Evolutionary conservation across 2,329 filamentous ascomycete species (phyloP), one percentile per base, ranked within the genome.

Genomic region (Elsinoe australis): DNA sequence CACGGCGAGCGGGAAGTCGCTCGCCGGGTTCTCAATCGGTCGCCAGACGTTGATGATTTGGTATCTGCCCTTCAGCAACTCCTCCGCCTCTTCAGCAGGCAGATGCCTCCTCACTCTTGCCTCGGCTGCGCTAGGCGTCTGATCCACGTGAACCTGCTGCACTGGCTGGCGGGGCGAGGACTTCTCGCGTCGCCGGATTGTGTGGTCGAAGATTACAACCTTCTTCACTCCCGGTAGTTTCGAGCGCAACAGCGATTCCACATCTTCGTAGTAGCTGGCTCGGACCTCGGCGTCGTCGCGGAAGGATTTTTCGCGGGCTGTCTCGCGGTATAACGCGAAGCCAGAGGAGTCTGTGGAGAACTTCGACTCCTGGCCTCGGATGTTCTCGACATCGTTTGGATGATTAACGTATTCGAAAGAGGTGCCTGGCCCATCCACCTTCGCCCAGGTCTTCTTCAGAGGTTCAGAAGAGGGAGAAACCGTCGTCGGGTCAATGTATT

Each of bases 21-120:
- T 78, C 5, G 85, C 74, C 2, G 82, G 78, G 28, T 70, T 68
- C 22, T 73, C 71, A 54, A 85, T 82, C 0, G 82, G 81, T 29
- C 82, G 71, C 82, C 82, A 85, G 12, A 85, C 80, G 53, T 85
- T 85, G 61, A 85, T 78, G 57, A 84, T 77, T 58, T 83, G 79
- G 58, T 76, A 82, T 4, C 82, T 71, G 5, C 72, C 71, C 49
- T 71, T 69, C 2, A 83, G 55, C 7, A 83, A 64, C 47, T 71
- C 68, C 21, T 80, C 76, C 0, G 72, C 76, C 55, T 81, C 78
- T 1, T 70, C 69, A 2, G 61, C 63, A 0, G 74, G 68, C 0
- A 83, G 54, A 55, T 86, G 82, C 1, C 79, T 69, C 1, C 77
- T 70, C 10, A 85, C 80, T 9, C 83, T 74, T 1, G 64, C 71